phyloP scores from a whole-genome alignment of 2,329 filamentous ascomycete species.

The Hypomyces rosellus region DNA sequence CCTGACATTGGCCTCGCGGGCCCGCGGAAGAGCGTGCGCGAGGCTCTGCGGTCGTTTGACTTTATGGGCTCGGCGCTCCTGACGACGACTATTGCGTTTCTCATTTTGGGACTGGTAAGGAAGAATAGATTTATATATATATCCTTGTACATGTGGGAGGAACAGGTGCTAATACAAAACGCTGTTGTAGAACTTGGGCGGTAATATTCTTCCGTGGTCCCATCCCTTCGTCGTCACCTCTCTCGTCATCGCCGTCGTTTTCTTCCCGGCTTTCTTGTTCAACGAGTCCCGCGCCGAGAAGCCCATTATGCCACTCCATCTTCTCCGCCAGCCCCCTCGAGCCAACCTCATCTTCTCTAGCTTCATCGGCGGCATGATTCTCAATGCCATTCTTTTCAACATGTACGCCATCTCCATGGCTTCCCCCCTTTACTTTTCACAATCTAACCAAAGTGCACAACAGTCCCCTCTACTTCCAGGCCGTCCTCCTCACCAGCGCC shows the following conservation, averaged over 20 bases:
- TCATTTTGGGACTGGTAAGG: conserved; percentile 50
- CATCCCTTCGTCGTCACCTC: conserved; percentile 52
- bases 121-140: background rate
- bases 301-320: conserved; percentile 55
- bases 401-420: conserved; percentile 35
- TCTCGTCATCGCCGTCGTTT: conserved; percentile 40
- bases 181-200: conserved; percentile 47
- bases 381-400: conserved; percentile 55
- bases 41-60: conserved; percentile 52
- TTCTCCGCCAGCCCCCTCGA: conserved; percentile 45
- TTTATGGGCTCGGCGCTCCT: conserved; percentile 48
- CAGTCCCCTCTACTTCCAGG: conserved; percentile 70
- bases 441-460: conserved; percentile 17
- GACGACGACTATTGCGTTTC: conserved; percentile 45
- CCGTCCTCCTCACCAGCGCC: conserved; percentile 62
- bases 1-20: conserved; percentile 44
- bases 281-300: conserved; percentile 43
- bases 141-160: background rate
- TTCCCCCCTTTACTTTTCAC: background rate
- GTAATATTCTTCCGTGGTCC: conserved; percentile 57
- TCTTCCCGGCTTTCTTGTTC: conserved; percentile 46
- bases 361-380: conserved; percentile 43
- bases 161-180: background rate
- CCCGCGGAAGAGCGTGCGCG: conserved; percentile 35
- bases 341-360: conserved; percentile 54